Evolutionary conservation across 2,329 filamentous ascomycete species (phyloP).

Genomic region (Rutstroemia sp.): DNA sequence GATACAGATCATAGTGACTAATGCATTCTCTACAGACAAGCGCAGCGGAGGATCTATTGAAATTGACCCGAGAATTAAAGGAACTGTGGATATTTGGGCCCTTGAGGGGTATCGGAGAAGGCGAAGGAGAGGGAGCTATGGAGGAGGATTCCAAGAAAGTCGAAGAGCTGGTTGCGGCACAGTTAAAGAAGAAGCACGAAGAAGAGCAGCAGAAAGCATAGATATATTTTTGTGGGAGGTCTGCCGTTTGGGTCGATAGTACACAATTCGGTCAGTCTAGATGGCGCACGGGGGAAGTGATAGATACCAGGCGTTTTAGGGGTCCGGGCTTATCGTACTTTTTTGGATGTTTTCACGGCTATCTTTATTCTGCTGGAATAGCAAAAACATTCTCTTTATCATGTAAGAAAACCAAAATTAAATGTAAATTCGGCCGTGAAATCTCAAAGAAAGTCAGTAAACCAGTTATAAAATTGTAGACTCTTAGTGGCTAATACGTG

Average conservation of each 20-base stretch:
- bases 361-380: no score
- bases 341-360: no score
- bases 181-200: constrained; percentile 12
- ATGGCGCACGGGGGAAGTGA: not conserved
- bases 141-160: constrained; percentile 31
- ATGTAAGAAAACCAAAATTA: no score
- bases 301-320: constrained; percentile 9
- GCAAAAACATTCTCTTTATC: no score
- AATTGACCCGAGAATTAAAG: constrained; percentile 41
- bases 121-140: constrained; percentile 34
- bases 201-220: constrained; percentile 1
- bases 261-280: not conserved
- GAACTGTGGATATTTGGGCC: constrained; percentile 44
- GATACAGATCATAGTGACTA: not conserved
- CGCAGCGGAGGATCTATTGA: constrained; percentile 36
- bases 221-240: not conserved
- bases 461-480: no score
- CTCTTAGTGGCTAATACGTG: no score
- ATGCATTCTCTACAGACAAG: constrained; percentile 20
- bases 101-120: constrained; percentile 37
- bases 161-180: constrained; percentile 21
- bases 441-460: no score
- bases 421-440: no score
- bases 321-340: not conserved
- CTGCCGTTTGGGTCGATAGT: no score